phyloP scores from a whole-genome alignment of 1,284 basidiomycete genomes.

The Malassezia arunalokei region DNA sequence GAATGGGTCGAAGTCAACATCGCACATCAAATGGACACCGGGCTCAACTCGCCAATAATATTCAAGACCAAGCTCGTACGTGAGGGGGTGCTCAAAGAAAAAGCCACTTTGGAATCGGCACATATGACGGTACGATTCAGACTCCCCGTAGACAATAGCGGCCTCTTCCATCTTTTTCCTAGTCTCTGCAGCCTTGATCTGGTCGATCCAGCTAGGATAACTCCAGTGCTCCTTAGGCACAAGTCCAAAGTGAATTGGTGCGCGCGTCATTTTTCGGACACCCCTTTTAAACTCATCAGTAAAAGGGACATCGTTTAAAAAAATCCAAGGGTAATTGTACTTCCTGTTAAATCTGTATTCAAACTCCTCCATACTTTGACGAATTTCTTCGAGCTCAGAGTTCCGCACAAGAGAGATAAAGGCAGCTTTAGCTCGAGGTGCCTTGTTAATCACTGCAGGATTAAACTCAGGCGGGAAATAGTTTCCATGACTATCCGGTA shows the following conservation, averaged over 20 bases:
- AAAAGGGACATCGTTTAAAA: constrained; percentile 47
- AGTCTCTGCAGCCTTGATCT: constrained; percentile 56
- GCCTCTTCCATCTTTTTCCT: constrained; percentile 57
- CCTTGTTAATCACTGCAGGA: constrained; percentile 31
- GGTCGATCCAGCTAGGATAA: constrained; percentile 59
- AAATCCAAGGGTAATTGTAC: constrained; percentile 47
- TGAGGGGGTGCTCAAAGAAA: constrained; percentile 45
- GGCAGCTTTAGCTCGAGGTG: constrained; percentile 42
- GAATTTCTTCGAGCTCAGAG: constrained; percentile 36
- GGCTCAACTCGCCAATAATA: constrained; percentile 89
- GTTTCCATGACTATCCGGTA: constrained; percentile 35
- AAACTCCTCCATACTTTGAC: constrained; percentile 26
- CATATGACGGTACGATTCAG: constrained; percentile 52
- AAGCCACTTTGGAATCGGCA: constrained; percentile 89
- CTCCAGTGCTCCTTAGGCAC: constrained; percentile 72
- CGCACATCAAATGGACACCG: constrained; percentile 63
- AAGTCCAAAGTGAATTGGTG: constrained; percentile 56
- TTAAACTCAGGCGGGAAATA: constrained; percentile 37
- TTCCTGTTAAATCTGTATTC: constrained; percentile 42
- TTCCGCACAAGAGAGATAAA: constrained; percentile 46
- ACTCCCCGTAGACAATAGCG: constrained; percentile 75
- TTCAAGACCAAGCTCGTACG: constrained; percentile 57
- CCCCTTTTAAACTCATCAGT: constrained; percentile 46
- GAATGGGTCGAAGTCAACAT: constrained; percentile 70
- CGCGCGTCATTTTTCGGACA: constrained; percentile 34